Percentiles rank a stretch among this genome's conserved stretches.
Evolutionary conservation across 192 early-diverging fungal genomes (phyloP).

Genomic region (Podila verticillata): DNA sequence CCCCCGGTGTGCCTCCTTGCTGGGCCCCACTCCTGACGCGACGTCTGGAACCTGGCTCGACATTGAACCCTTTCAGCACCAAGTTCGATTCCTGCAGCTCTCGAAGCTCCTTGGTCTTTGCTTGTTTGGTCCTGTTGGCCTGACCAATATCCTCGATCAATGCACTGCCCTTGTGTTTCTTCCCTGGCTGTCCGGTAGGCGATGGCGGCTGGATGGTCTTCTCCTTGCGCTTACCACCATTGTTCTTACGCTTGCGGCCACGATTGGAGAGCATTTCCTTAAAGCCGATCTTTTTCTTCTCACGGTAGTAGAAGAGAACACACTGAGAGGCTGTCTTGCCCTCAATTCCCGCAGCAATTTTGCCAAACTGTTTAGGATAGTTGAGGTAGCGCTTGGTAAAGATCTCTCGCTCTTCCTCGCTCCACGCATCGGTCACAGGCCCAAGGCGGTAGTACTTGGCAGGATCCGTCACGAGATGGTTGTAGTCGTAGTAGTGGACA

Average conservation of each 20-base stretch:
- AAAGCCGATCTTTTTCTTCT: slow-evolving; percentile 77
- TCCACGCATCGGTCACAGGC: slow-evolving; percentile 70
- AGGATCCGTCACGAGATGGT: slow-evolving; percentile 68
- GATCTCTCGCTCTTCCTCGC: slow-evolving; percentile 66
- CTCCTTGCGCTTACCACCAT: slow-evolving; percentile 55
- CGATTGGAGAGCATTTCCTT: slow-evolving; percentile 70
- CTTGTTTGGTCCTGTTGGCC: slow-evolving; percentile 57
- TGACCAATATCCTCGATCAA: slow-evolving; percentile 65
- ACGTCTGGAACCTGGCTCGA: slow-evolving; percentile 24
- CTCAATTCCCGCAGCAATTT: slow-evolving; percentile 70
- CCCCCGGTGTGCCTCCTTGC: slow-evolving; percentile 27
- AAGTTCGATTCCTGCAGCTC: slow-evolving; percentile 56
- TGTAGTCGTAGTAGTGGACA: slow-evolving; percentile 67
- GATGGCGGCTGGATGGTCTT: slow-evolving; percentile 54
- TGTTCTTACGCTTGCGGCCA: slow-evolving; percentile 51
- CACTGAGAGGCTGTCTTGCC: slow-evolving; percentile 76
- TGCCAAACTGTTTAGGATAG: slow-evolving; percentile 81
- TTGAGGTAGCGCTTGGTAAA: slow-evolving; percentile 74
- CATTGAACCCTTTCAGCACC: slow-evolving; percentile 47
- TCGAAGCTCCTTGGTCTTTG: slow-evolving; percentile 56
- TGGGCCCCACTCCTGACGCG: slow-evolving; percentile 42
- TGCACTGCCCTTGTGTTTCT: slow-evolving; percentile 45
- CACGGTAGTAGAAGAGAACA: slow-evolving; percentile 82
- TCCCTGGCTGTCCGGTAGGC: slow-evolving; percentile 38
- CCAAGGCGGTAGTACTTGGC: slow-evolving; percentile 68